A percentile compares a stretch with the other conserved stretches of the same genome.
These are phyloP conservation scores for Protoeuglena noctilucae DNA, from an alignment of 139 green algal species.

Conservation along the genomic window DNA sequence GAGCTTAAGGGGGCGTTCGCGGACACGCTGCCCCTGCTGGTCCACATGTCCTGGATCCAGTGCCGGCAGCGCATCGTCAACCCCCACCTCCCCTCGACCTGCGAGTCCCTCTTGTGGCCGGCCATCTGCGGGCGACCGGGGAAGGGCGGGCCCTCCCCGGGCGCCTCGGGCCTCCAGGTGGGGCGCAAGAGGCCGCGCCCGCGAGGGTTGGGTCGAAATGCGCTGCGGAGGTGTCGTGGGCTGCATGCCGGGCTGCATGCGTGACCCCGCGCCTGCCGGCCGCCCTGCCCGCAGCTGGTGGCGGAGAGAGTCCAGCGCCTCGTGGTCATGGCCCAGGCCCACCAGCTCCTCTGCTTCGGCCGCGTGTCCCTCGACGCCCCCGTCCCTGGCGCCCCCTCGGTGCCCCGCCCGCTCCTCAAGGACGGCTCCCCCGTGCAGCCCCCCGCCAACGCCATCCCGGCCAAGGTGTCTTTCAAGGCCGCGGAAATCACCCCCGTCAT, in stretches of 20 bases:
- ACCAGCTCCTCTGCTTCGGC: neutral
- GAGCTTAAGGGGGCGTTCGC: neutral
- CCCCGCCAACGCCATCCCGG: neutral
- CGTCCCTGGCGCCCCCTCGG: neutral
- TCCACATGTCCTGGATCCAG: neutral
- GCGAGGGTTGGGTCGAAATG: too few species aligned
- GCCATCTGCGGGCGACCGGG: too few species aligned
- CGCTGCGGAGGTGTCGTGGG: too few species aligned
- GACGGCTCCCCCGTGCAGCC: neutral
- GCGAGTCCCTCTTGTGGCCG: neutral
- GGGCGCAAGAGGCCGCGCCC: too few species aligned
- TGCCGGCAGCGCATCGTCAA: neutral
- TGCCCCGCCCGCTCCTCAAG: neutral
- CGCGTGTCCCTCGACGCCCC: neutral
- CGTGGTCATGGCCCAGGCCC: neutral
- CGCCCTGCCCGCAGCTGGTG: too few species aligned
- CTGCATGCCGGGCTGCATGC: too few species aligned
- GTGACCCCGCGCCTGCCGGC: too few species aligned
- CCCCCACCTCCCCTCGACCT: neutral
- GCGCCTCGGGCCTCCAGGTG: too few species aligned
- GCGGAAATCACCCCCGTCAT: neutral
- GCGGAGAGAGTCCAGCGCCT: neutral
- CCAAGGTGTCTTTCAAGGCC: neutral
- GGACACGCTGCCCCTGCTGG: neutral
- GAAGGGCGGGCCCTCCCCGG: too few species aligned